Base-by-base conservation (phyloP, 1,139 yeast species). In the Geotrichum australiense region DNA sequence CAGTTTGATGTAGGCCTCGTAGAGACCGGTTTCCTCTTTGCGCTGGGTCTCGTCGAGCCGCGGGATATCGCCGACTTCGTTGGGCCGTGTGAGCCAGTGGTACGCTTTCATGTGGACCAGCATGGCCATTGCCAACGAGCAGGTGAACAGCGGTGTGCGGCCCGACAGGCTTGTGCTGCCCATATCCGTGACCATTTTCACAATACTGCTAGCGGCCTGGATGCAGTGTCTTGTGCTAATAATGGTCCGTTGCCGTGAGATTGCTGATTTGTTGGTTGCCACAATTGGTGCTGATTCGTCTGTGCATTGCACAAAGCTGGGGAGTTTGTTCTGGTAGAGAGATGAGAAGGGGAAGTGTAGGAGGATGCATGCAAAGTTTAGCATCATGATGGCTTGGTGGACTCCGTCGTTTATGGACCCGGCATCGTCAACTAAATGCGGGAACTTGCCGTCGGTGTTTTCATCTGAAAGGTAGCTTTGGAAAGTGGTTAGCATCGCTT, bases 101-200 rank as follows among this genome's bases (percentile, higher is more conserved):
- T 46, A 46, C 7, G 48, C 48, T 32, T 46, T 46, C 48, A 46
- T 46, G 25, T 46, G 48, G 10, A 46, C 48, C 0, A 46, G 46
- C 46, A 42, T 42, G 12, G 46, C 48, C 46, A 46, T 42, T 3
- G 48, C 28, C 5, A 46, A 35, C 1, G 45, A 30, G 30, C 48
- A 46, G 7, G 47, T 36, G 20, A 35, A 46, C 7, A 41, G 23
- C 2, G 48, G 48, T 8, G 46, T 40, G 7, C 48, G 42, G 8
- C 19, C 12, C 11, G 29, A 11, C 27, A 35, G 35, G n/a, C 38
- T 37, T n/a, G 21, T 26, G 19, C 35, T 29, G 4, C 48, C 48
- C 37, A 46, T 39, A 18, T 40, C 45, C 2, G 43, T 28, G 14
- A 37, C 36, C 14, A 46, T 37, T 28, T 46, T 39, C 23, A 46